Evolutionary conservation across 352 stramenopile genomes (phyloP), one percentile per base, ranked within the genome.

Genomic region (Nothophytophthora sp.): DNA sequence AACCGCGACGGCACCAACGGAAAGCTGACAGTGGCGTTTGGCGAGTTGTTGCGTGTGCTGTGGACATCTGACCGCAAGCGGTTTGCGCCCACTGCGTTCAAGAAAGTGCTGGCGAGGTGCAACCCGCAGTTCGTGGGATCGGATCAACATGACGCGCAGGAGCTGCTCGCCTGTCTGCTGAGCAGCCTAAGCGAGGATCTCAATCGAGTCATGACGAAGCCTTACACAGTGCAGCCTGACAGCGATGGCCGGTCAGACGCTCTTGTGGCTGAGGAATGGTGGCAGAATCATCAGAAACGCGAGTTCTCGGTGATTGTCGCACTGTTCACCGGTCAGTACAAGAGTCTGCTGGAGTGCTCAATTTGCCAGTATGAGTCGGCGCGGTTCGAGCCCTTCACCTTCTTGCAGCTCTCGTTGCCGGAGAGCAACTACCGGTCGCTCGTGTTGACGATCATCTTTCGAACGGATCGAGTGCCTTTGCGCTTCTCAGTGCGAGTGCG

Each of bases 241-340:
- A 98, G 90, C 35, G 90, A 99, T 63, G 96, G 96, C 9, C 81
- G 96, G 5, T 85, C 90, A 13, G 98, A 99, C 57, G 82, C 85
- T 12, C 85, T 98, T 47, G 82, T 99, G 25, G 98, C 98, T 29
- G 88, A 98, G 55, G 98, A 99, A 58, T 99, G 97, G 96, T 99
- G 98, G 98, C 72, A 90, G n/a, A 98, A 98, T 63, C 96, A 99
- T 67, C 81, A 99, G 23, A 89, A 97, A 58, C 78, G 98, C 16
- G 97, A 99, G 51, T 85, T 98, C 20, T 99, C 91, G 5, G 97
- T 99, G 37, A 96, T 99, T 49, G 96, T 99, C 20, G 97, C 96
- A 25, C 81, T 99, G 0, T 99, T 99, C 60, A 98, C 92, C 19
- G 98, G 98, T 0, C 97, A 99, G 71, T 99, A 99, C 75, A 98